Evolutionary conservation across 2,329 filamentous ascomycete species (phyloP).

Genomic region (Trichophyton rubrum): DNA sequence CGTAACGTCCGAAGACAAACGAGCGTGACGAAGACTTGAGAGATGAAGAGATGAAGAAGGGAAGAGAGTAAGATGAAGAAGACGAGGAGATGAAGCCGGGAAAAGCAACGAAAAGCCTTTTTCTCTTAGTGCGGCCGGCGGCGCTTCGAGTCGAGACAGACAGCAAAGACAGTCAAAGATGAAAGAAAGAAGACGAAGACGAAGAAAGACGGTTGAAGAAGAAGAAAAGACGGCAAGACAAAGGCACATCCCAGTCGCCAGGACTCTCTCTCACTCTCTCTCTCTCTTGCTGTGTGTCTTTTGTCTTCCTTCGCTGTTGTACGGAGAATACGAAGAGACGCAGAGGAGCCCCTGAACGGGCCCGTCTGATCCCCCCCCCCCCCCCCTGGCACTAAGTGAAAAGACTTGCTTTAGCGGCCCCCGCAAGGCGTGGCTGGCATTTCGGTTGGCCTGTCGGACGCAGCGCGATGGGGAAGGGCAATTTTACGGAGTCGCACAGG

Average conservation of each 20-base stretch:
- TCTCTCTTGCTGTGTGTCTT: too few species aligned
- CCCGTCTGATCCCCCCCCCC: too few species aligned
- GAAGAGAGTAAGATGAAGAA: conserved; percentile 11
- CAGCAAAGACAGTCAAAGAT: background rate
- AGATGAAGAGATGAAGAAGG: conserved; percentile 7
- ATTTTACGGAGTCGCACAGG: background rate
- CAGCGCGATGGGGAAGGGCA: too few species aligned
- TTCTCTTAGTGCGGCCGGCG: background rate
- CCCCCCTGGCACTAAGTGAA: background rate
- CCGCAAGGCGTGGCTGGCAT: background rate
- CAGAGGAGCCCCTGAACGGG: too few species aligned
- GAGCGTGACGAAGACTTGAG: background rate
- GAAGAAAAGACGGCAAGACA: background rate
- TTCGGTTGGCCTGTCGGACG: background rate
- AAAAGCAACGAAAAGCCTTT: background rate
- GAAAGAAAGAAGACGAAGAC: background rate
- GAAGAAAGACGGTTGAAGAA: conserved; percentile 4
- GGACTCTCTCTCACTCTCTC: too few species aligned
- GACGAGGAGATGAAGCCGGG: conserved; percentile 1
- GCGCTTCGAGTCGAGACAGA: background rate
- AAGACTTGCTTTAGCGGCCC: background rate
- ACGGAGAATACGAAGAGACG: too few species aligned
- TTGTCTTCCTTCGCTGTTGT: too few species aligned
- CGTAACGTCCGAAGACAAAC: background rate
- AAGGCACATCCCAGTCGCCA: too few species aligned